Base-by-base conservation (phyloP, 1,139 yeast genomes). In the Taphrina wiesneri region DNA sequence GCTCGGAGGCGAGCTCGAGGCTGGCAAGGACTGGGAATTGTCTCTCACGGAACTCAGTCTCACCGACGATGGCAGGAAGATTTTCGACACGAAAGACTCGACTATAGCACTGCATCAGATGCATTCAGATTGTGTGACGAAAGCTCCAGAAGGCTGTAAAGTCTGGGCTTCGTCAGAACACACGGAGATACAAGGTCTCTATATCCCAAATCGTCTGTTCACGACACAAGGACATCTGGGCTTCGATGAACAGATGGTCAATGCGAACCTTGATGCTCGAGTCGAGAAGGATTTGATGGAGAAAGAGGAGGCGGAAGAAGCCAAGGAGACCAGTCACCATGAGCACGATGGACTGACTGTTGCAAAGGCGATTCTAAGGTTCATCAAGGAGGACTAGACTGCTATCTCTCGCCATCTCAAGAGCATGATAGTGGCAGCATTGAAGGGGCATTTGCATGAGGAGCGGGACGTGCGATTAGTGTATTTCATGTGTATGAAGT, bases 221-320 rank as follows among this genome's bases (percentile, higher is more conserved):
- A 84, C 95, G 0, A 83, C 90, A 71, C 97, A 91, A 74, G 97
- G 96, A 0, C 97, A 91, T 73, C 97, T 97, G 0, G 97, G 91
- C 74, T 90, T 88, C 72, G 74, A 79, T 30, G 76, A 80, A 0
- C 81, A 77, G 63, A 69, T 78, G 74, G 75, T 78, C 74, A 68
- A 73, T 69, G 69, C 65, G 7, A 63, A 75, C 28, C 70, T 73
- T 5, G 68, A 71, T n/a, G 59, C 32, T n/a, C 65, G 65, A 6
- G 53, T 51, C 2, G 65, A 61, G 32, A 51, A 61, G 34, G 59
- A 51, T 13, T 30, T 61, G n/a, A 28, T 61, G 43, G 57, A 36
- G 21, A 43, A 26, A 15, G 65, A 47, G 43, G 36, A 60, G 47
- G 62, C 49, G 34, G 39, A 32, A 43, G 47, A 39, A 28, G 63